Base-by-base conservation (phyloP, 2,329 filamentous ascomycete species). In the Exophiala phaeomuriformis region DNA sequence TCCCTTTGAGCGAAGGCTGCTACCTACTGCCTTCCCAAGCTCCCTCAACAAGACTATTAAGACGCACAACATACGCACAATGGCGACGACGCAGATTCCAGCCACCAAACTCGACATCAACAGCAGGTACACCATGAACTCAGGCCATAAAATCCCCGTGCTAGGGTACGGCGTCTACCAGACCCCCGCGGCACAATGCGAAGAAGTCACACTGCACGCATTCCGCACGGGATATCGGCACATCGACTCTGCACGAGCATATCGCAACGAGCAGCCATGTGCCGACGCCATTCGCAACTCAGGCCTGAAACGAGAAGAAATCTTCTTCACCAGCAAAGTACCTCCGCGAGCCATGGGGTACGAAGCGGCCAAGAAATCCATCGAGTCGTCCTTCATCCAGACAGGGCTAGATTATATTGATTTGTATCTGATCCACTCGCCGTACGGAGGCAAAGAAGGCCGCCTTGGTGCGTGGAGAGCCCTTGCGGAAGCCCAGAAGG, bases 261-360 rank as follows among this genome's bases (percentile, higher is more conserved):
- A 84, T 65, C 69, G 69, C 36, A 84, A 84, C 58, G 81, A 84
- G 67, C 69, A 68, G 6, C 75, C 79, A 41, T 77, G 76, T 47
- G 75, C 73, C 1, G 66, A 70, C 8, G 81, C 78, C 6, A 78
- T 84, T 56, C 66, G 71, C 1, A 71, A 72, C 49, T 76, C 77
- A 4, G 71, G 71, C 1, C 63, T 83, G 45, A 73, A 77, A 8
- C 75, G 82, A 5, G 72, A 74, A 28, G 67, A 80, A 35, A 70
- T 83, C 51, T 84, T 83, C 71, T 83, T 81, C 66, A 84, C 81
- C 4, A 80, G 76, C 56, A 84, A 84, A 64, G 74, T 84, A 5
- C 75, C 76, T 4, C 70, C 74, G 1, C 69, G 65, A 8, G 59
- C 65, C 2, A 74, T 81, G 64, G 76, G 75, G 57, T 93, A 91